A percentile compares a stretch with the other conserved stretches of the same genome.
These are phyloP conservation scores for Dictyostelium citrinum DNA, from an alignment of 78 protist species.

Conservation along the genomic window DNA sequence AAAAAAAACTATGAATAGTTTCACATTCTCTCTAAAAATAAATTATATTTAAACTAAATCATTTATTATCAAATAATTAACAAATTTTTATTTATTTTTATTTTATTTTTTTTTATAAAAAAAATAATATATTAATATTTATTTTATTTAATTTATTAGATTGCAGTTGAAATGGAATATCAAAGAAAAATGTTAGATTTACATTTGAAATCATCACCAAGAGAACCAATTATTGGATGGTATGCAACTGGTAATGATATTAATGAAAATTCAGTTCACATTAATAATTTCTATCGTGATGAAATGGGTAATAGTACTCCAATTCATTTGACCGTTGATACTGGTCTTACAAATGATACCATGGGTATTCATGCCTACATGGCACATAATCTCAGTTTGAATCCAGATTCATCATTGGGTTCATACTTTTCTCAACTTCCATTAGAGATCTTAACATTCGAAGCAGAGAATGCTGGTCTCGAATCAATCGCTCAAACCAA, in stretches of 20 bases:
- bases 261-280: constrained; percentile 68
- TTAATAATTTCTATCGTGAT: constrained; percentile 81
- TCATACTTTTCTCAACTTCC: constrained; percentile 48
- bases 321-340: constrained; percentile 78
- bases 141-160: not conserved
- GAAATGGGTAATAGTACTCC: constrained; percentile 71
- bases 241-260: constrained; percentile 83
- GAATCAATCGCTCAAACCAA: constrained; percentile 35
- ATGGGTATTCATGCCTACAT: constrained; percentile 80
- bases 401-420: constrained; percentile 48
- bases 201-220: constrained; percentile 76
- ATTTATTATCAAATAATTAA: not conserved
- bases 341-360: constrained; percentile 68
- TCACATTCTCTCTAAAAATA: no score
- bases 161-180: constrained; percentile 85
- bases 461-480: constrained; percentile 74
- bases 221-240: constrained; percentile 86
- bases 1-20: not conserved
- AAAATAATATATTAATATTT: no score
- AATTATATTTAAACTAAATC: no score
- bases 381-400: constrained; percentile 39
- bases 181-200: constrained; percentile 86
- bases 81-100: not conserved
- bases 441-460: constrained; percentile 58
- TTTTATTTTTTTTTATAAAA: not conserved